A percentile compares a stretch with the other conserved stretches of the same genome.
These are phyloP conservation scores for Cordyceps cicadae DNA, from an alignment of 2,329 filamentous ascomycete genomes.

Conservation along the genomic window DNA sequence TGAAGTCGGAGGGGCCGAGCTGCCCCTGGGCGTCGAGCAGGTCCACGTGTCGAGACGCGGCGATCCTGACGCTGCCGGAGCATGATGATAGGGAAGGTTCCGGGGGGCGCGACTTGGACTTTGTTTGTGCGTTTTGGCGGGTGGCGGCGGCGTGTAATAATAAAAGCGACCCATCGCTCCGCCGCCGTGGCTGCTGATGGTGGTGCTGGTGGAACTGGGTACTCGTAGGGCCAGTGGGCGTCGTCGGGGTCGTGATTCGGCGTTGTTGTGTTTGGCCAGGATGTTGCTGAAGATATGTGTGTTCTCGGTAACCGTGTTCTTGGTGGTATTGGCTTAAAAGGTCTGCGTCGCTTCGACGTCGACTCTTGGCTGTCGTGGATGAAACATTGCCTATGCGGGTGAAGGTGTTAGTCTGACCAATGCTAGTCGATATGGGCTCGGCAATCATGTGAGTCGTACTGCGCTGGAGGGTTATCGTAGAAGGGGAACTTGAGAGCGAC, in stretches of 20 bases:
- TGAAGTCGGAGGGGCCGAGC: conserved; percentile 41
- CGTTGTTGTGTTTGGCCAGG: neutral
- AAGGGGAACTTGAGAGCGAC: neutral
- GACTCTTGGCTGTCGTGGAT: neutral
- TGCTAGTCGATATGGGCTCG: neutral
- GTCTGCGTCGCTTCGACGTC: neutral
- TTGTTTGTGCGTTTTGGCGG: neutral
- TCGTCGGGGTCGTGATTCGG: neutral
- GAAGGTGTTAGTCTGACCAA: neutral
- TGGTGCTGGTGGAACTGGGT: neutral
- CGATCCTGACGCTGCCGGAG: neutral
- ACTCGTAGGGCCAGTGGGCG: neutral
- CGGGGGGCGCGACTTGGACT: neutral
- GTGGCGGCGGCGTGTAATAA: neutral
- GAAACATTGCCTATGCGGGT: neutral
- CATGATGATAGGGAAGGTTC: neutral
- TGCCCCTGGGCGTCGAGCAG: conserved; percentile 50
- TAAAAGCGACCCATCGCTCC: too few species aligned
- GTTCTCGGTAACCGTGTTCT: neutral
- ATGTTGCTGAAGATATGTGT: neutral
- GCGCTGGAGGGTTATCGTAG: neutral
- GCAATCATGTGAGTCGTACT: neutral
- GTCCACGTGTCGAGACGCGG: conserved; percentile 34
- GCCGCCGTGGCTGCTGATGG: neutral
- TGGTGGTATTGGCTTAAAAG: neutral